Base-by-base conservation (phyloP, 2,329 filamentous ascomycete species). In the Xylaria sp. region DNA sequence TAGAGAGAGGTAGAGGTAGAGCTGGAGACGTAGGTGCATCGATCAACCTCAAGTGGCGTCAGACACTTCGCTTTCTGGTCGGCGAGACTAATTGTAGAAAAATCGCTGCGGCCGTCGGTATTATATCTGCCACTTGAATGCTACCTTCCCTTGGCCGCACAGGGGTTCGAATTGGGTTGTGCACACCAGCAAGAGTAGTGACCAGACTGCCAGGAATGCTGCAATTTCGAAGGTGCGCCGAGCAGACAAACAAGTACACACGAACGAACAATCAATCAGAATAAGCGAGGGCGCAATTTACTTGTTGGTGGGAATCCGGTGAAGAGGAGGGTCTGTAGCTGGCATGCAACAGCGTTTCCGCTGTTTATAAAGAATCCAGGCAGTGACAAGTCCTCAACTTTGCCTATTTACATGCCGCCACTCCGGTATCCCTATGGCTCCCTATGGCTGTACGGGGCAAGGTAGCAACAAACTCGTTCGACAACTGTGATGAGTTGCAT, bases 401-500 rank as follows among this genome's bases (percentile, higher is more conserved):
- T 23, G 25, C 38, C 47, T 37, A 35, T 29, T 15, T 44, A 33
- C 9, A 13, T 46, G 37, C 31, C n/a, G n/a, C n/a, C n/a, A n/a
- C n/a, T n/a, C n/a, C n/a, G n/a, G n/a, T n/a, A n/a, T n/a, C n/a
- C n/a, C n/a, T n/a, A n/a, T n/a, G n/a, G n/a, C n/a, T n/a, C n/a
- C n/a, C n/a, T n/a, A n/a, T n/a, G n/a, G n/a, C n/a, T n/a, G n/a
- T n/a, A n/a, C n/a, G 25, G 9, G n/a, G 38, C n/a, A 41, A 51
- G 13, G 31, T 27, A 27, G 48, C 33, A 25, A 25, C 27, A 41
- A 38, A 29, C 40, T 56, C 15, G 52, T 44, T 51, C 43, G 46
- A 44, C 44, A 51, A 38, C 25, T 49, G 37, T 54, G 51, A 44
- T 33, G 11, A 51, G 51, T 37, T 52, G 52, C 33, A 38, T 33